These are phyloP conservation scores for Basipetospora chlamydospora DNA, from an alignment of 2,329 filamentous ascomycete genomes.

Conservation along the genomic window DNA sequence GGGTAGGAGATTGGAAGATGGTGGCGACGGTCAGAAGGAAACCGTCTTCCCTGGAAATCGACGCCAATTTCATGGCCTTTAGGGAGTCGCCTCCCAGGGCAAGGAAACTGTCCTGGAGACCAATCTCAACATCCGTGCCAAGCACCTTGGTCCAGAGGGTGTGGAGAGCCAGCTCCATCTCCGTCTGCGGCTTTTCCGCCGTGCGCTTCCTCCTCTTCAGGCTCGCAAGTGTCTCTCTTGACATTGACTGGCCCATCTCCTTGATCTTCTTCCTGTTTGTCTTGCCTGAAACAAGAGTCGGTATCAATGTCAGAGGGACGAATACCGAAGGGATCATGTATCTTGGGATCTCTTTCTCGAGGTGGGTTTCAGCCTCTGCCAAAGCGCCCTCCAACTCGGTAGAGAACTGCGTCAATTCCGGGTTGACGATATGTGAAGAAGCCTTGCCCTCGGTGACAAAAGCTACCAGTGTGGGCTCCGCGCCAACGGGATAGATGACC, in stretches of 20 bases:
- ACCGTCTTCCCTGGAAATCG: constrained; percentile 23
- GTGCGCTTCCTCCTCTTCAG: constrained; percentile 2
- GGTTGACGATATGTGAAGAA: constrained; percentile 12
- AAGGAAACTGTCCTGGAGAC: constrained; percentile 29
- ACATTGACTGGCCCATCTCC: constrained; percentile 26
- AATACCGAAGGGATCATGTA: constrained; percentile 36
- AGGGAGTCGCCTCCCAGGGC: constrained; percentile 35
- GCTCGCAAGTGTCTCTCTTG: constrained; percentile 13
- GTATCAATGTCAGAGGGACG: constrained; percentile 29
- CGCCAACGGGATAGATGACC: constrained; percentile 29
- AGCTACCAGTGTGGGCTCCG: constrained; percentile 29
- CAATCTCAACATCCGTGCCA: constrained; percentile 16
- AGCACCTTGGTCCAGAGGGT: constrained; percentile 24
- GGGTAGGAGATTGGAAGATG: constrained; percentile 29
- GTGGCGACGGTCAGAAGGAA: constrained; percentile 28
- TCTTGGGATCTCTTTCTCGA: constrained; percentile 21
- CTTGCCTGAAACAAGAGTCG: constrained; percentile 32
- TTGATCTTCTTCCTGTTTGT: constrained; percentile 33
- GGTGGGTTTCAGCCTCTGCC: constrained; percentile 15
- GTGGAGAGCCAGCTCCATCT: constrained; percentile 22
- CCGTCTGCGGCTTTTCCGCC: constrained; percentile 20
- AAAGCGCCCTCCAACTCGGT: constrained; percentile 17
- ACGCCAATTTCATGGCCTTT: constrained; percentile 34
- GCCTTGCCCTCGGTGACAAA: constrained; percentile 22
- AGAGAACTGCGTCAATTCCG: constrained; percentile 16